Base-by-base conservation (phyloP, 208 protist species). In the Crithidia acanthocephali region DNA sequence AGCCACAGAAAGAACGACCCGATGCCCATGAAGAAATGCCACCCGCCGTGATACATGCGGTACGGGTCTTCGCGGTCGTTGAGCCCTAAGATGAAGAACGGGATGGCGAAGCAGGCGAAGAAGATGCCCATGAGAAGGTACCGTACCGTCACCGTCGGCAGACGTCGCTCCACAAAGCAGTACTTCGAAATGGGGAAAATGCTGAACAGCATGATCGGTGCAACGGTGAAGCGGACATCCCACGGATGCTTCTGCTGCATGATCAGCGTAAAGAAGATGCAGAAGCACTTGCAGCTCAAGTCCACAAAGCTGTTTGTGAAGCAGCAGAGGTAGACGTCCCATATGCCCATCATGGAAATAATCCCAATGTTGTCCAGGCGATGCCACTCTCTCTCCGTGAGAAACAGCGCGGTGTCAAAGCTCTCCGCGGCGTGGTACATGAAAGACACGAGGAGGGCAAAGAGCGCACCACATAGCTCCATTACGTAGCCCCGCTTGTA, bases 341-440 rank as follows among this genome's bases (percentile, higher is more conserved):
- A 84, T 32, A 87, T 80, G 3, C 87, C 86, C 4, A 91, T 48
- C 9, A 71, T 69, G 30, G 79, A 62, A 47, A 94, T 69, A 13
- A 84, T 79, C 25, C 72, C 74, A 35, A 95, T 71, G 62, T 95
- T 95, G 70, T 94, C 88, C 2, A 95, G 72, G 0, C 80, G 79
- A 55, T 95, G 91, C 88, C 88, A 95, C 68, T 84, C 71, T 40
- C 73, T 63, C 60, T 93, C 85, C 2, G 80, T 76, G 28, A 94
- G 65, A 32, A 94, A 83, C 32, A 95, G 77, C 2, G 35, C n/a
- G 7, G 56, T 64, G 33, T 72, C 47, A 40, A 93, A 85, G 48
- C 73, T 81, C 44, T 95, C 79, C 45, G 83, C 83, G 0, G 76
- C 74, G 73, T 94, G 88, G 64, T 94, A 94, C 83, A 94, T 88